Evolutionary conservation across 441 rosid genomes (phyloP), one percentile per base, ranked within the genome.

Genomic region (Arabidopsis lyrata): DNA sequence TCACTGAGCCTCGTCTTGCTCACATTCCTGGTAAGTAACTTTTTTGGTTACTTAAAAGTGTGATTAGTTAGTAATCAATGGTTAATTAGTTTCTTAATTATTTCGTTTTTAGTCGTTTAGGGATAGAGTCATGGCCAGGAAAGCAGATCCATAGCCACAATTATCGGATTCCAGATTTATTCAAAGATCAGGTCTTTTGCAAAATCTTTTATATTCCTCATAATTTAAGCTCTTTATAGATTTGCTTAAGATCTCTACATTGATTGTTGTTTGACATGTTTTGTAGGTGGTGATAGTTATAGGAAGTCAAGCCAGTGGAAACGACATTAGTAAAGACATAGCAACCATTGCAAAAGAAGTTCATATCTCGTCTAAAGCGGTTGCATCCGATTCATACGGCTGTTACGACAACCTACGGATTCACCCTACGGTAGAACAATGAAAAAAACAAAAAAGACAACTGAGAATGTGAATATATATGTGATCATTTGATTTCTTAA

Each of bases 91-190:
- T n/a, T 45, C 20, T 45, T 45, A 45, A 45, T n/a, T 45, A 45
- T 45, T 20, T 45, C 1, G 49, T 6, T 45, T 45, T 44, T 45
- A 45, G 53, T 48, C 2, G 3, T 16, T 48, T 48, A 48, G 52
- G 52, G 22, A 47, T 47, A 47, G 27, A 48, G 9, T 48, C 53
- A 48, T 48, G 53, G 53, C 53, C 27, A 48, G 53, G 53, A 18
- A 48, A 48, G 53, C 53, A 48, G 27, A 16, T 48, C 2, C 53
- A 48, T 18, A 48, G 53, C 27, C 53, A 48, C 27, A 48, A 48
- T 48, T 48, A 48, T 18, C 53, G 53, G 1, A 18, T 18, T 48
- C 53, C 53, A 16, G 53, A 48, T 8, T 12, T 4, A 48, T 48
- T 48, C 53, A 48, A 48, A 48, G 53, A 48, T 18, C 27, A 48